A percentile compares a stretch with the other conserved stretches of the same genome.
phyloP scores from a whole-genome alignment of 2,329 filamentous ascomycete species.

The Xylaria sp. region DNA sequence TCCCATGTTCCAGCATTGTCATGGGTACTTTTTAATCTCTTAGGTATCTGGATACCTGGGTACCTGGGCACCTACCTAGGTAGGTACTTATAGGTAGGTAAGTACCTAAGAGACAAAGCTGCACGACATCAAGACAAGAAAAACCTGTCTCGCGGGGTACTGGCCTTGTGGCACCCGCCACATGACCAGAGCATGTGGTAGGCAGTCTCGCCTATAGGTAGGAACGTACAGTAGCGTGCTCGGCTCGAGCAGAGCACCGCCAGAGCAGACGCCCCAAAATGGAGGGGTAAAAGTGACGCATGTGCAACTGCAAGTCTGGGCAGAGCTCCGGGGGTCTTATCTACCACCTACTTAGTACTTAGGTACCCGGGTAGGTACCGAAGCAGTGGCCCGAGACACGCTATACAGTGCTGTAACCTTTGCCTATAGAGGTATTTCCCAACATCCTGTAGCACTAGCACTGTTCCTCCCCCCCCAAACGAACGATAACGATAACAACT shows the following conservation, averaged over 20 bases:
- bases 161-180: not conserved
- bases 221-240: not conserved
- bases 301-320: not conserved
- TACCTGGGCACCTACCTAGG: too few species aligned
- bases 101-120: not conserved
- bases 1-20: too few species aligned
- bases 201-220: too few species aligned
- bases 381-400: not conserved
- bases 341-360: not conserved
- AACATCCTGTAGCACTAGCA: too few species aligned
- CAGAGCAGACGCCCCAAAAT: not conserved
- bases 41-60: too few species aligned
- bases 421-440: too few species aligned
- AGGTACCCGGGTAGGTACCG: too few species aligned
- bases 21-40: too few species aligned
- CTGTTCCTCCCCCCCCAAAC: too few species aligned
- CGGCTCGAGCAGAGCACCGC: not conserved
- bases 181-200: too few species aligned
- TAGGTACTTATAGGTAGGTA: too few species aligned
- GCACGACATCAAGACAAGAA: constrained; percentile 2
- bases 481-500: constrained; percentile 26
- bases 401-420: too few species aligned
- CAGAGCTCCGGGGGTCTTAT: not conserved
- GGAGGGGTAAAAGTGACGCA: constrained; percentile 18
- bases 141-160: not conserved